Percentiles rank a stretch among this genome's conserved stretches.
Conservation (phyloP, 225 moss, liverwort and hornwort genomes). For the Anthoceros angustus region DNA sequence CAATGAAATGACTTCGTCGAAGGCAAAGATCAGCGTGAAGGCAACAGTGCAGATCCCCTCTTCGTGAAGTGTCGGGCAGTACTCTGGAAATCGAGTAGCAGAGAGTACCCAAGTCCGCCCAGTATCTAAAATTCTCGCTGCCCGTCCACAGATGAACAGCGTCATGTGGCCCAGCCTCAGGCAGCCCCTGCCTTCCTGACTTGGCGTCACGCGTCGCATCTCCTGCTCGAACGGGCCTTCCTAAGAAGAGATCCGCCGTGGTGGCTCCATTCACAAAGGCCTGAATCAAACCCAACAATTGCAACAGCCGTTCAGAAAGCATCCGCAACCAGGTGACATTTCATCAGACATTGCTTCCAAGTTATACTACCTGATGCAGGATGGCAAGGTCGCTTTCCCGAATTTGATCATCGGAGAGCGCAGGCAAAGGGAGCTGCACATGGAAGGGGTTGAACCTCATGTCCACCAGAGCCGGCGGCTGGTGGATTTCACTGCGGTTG, state of each 20-base stretch:
- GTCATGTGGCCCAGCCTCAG: slow-evolving; percentile 5
- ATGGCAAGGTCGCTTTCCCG: not conserved
- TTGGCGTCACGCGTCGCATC: not conserved
- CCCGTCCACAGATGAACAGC: slow-evolving; percentile 3
- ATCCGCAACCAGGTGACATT: no score
- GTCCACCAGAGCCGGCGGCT: not conserved
- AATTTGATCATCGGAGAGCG: not conserved
- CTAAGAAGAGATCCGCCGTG: not conserved
- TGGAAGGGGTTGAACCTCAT: not conserved
- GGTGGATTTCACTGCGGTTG: not conserved
- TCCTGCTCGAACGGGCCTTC: not conserved
- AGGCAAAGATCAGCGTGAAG: slow-evolving; percentile 92
- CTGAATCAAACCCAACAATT: not conserved
- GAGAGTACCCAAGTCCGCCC: not conserved
- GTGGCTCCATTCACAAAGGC: not conserved
- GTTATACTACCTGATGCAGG: not conserved
- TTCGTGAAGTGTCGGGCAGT: slow-evolving; percentile 77
- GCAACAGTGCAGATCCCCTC: slow-evolving; percentile 86
- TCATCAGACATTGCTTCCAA: not conserved
- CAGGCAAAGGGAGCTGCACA: not conserved
- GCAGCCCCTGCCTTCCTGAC: not conserved
- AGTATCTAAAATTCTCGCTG: no score
- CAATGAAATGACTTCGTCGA: slow-evolving; percentile 79
- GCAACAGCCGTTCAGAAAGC: no score
- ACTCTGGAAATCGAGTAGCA: slow-evolving; percentile 51